phyloP scores from a whole-genome alignment of 208 protist genomes.

The Kentomonas sorsogonicus region DNA sequence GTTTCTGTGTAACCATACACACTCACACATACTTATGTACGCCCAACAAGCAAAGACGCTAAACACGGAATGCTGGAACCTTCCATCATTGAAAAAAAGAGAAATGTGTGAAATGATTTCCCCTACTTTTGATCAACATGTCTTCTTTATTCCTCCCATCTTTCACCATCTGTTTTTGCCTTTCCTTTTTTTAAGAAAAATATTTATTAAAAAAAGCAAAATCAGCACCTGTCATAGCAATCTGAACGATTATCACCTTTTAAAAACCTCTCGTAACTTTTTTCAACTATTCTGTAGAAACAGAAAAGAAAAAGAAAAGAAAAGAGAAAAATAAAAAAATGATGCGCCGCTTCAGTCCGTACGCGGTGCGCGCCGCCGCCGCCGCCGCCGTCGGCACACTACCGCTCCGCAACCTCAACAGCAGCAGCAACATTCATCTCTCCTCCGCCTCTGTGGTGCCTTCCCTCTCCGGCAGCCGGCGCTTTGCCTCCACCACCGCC shows the following conservation, averaged over 20 bases:
- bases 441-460: background rate
- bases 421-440: too few species aligned
- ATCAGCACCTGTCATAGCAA: too few species aligned
- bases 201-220: constrained; percentile 14
- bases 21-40: too few species aligned
- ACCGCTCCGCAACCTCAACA: too few species aligned
- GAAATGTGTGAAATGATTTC: background rate
- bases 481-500: background rate
- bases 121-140: too few species aligned
- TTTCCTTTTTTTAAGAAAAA: constrained; percentile 2
- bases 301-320: constrained; percentile 11
- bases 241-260: too few species aligned
- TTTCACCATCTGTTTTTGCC: too few species aligned
- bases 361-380: constrained; percentile 1
- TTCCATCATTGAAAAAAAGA: background rate
- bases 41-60: too few species aligned
- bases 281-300: background rate
- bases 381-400: too few species aligned
- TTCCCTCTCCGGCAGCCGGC: too few species aligned
- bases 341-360: constrained; percentile 37
- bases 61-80: background rate
- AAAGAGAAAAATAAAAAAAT: constrained; percentile 9
- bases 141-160: too few species aligned
- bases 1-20: too few species aligned
- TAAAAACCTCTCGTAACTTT: background rate